A percentile compares a stretch with the other conserved stretches of the same genome.
Evolutionary conservation across 2,329 filamentous ascomycete genomes (phyloP).

Genomic region (Colletotrichum somersetense): DNA sequence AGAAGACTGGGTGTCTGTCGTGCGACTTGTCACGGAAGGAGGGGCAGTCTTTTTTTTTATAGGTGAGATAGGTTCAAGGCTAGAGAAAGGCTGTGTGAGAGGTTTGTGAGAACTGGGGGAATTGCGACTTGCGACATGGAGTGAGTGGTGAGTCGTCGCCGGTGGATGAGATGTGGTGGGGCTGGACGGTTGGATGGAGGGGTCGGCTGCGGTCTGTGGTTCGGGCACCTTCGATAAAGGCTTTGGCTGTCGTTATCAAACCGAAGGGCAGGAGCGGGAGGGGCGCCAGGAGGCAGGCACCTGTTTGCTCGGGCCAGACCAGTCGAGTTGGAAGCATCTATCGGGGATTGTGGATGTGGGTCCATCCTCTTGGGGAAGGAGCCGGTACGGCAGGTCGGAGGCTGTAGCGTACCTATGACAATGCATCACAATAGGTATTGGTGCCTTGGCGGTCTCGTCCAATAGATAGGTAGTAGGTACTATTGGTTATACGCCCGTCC

Average conservation of each 20-base stretch:
- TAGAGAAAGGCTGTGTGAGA: neutral
- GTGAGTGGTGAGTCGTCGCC: constrained; percentile 26
- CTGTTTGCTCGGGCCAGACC: neutral
- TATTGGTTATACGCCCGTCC: neutral
- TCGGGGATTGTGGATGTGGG: constrained; percentile 9
- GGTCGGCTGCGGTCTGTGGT: constrained; percentile 8
- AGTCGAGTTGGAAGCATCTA: neutral
- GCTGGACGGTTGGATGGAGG: constrained; percentile 34
- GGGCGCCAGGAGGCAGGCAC: neutral
- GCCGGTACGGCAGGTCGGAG: constrained; percentile 13
- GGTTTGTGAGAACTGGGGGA: neutral
- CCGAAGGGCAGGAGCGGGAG: neutral
- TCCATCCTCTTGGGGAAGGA: constrained; percentile 1
- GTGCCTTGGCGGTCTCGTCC: constrained; percentile 4
- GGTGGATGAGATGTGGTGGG: constrained; percentile 31
- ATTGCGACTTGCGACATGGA: neutral
- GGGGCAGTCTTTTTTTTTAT: neutral
- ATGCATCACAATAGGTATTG: constrained; percentile 1
- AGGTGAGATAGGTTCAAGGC: neutral
- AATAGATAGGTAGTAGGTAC: neutral
- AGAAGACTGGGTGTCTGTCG: neutral
- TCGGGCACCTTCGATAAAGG: constrained; percentile 37
- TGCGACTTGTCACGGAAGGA: neutral
- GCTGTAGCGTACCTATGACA: constrained; percentile 10
- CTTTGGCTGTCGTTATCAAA: constrained; percentile 27